Evolutionary conservation across 768 basidiomycete species (phyloP).

Genomic region (Rickenella mellea): DNA sequence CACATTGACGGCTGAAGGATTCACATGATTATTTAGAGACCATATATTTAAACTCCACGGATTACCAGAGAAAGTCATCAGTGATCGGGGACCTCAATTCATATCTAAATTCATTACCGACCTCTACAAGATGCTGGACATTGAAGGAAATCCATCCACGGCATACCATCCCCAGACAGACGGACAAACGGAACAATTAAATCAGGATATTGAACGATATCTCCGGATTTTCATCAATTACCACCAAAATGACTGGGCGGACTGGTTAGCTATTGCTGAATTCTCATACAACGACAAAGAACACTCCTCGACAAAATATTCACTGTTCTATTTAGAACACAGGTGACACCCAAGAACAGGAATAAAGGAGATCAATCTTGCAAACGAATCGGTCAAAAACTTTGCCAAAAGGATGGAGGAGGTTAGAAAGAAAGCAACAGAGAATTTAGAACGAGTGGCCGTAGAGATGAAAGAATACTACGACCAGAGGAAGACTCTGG

Average conservation of each 20-base stretch:
- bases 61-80: too few relatives aligned
- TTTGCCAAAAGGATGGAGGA: constrained; percentile 13
- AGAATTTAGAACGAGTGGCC: constrained; percentile 11
- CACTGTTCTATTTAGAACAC: constrained; percentile 23
- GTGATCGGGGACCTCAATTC: too few relatives aligned
- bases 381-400: constrained; percentile 8
- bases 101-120: constrained; percentile 21
- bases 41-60: too few relatives aligned
- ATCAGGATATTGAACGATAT: constrained; percentile 30
- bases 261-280: constrained; percentile 21
- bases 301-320: constrained; percentile 16
- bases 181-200: constrained; percentile 29
- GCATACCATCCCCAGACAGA: constrained; percentile 36
- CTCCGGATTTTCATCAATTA: constrained; percentile 23
- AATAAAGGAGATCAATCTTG: background rate
- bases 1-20: too few relatives aligned
- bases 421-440: constrained; percentile 6
- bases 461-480: constrained; percentile 18
- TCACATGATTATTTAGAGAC: too few relatives aligned
- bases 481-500: constrained; percentile 1
- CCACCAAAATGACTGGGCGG: constrained; percentile 24
- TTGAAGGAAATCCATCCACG: constrained; percentile 24
- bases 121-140: constrained; percentile 20
- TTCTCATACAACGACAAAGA: constrained; percentile 25
- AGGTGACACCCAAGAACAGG: constrained; percentile 14